Base-by-base conservation (phyloP, 495 filamentous ascomycete genomes). In the Penicillium silybi region DNA sequence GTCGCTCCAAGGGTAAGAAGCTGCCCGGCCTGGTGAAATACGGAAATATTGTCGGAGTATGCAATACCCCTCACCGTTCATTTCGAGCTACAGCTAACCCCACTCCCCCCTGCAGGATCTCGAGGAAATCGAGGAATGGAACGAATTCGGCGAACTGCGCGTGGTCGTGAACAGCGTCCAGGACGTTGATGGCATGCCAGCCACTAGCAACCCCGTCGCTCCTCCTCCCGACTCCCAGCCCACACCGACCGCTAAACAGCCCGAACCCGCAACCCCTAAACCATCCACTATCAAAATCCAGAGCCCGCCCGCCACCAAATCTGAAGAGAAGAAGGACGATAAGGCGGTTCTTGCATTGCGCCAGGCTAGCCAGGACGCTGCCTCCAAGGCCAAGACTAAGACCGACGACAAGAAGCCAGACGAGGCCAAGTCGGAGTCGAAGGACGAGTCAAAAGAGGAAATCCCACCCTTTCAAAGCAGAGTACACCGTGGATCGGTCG, bases 81-180 rank as follows among this genome's bases (percentile, higher is more conserved):
- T 44, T 52, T 15, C 29, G 6, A 11, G 6, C 19, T 44, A 41
- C 58, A 16, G 38, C 44, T 52, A 29, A 52, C 51, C 22, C 40
- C 8, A 8, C n/a, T 10, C 22, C 20, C 20, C 1, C 16, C 13
- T 52, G 22, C 55, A 96, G 91, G 93, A 97, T 64, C 76, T 96
- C 20, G 89, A 95, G 50, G 81, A 97, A 63, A 81, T 96, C 49
- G 93, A 98, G 73, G 93, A 97, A 65, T 97, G 95, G 95, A 98
- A 98, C 71, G 93, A 98, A 61, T 96, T 92, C 63, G 92, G 88
- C 63, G 93, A 97, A 74, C 79, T 98, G 48, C 92, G 93, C 66
- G 81, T 93, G 66, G 82, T 88, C 52, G 77, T 97, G 48, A 85
- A 74, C 19, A 70, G 57, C 41, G 67, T 70, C 25, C 57, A 71